A percentile compares a stretch with the other conserved stretches of the same genome.
Evolutionary conservation across 805 yeast species (phyloP).

Genomic region (Gaillardinia entomophila): DNA sequence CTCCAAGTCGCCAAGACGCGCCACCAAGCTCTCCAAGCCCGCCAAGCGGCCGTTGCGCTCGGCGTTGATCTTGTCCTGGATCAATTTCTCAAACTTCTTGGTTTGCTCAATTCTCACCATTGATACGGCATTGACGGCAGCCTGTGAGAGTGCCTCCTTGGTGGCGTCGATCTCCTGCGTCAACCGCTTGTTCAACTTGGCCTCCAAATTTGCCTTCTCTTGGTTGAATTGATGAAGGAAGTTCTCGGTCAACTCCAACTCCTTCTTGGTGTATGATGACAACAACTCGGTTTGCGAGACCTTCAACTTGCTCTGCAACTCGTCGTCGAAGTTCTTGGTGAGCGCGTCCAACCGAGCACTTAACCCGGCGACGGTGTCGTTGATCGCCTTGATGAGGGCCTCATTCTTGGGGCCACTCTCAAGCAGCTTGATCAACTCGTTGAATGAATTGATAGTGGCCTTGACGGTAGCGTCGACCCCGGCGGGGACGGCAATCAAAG

Average conservation of each 20-base stretch:
- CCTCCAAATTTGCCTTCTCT: slow-evolving; percentile 57
- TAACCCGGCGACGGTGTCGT: slow-evolving; percentile 25
- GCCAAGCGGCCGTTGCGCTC: slow-evolving; percentile 74
- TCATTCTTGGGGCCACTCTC: slow-evolving; percentile 24
- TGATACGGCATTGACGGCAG: slow-evolving; percentile 68
- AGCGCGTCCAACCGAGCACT: slow-evolving; percentile 26
- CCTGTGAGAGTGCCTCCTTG: slow-evolving; percentile 55
- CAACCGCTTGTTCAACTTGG: slow-evolving; percentile 53
- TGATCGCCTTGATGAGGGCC: slow-evolving; percentile 24
- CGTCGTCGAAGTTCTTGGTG: slow-evolving; percentile 31
- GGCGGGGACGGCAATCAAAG: slow-evolving; percentile 20
- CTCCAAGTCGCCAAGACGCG: slow-evolving; percentile 51
- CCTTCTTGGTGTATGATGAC: slow-evolving; percentile 38
- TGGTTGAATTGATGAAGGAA: slow-evolving; percentile 55
- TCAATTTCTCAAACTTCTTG: slow-evolving; percentile 54
- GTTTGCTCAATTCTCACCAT: slow-evolving; percentile 65
- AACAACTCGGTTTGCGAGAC: slow-evolving; percentile 34
- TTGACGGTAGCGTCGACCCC: slow-evolving; percentile 28
- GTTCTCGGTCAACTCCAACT: slow-evolving; percentile 52
- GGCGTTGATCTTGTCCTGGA: slow-evolving; percentile 40
- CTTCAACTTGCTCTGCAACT: slow-evolving; percentile 28
- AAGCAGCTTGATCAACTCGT: slow-evolving; percentile 29
- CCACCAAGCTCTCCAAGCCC: slow-evolving; percentile 54
- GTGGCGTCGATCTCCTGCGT: slow-evolving; percentile 62
- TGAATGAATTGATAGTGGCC: slow-evolving; percentile 32